Conservation (phyloP, 257 asterid species). For the Solanum gandarillasii region DNA sequence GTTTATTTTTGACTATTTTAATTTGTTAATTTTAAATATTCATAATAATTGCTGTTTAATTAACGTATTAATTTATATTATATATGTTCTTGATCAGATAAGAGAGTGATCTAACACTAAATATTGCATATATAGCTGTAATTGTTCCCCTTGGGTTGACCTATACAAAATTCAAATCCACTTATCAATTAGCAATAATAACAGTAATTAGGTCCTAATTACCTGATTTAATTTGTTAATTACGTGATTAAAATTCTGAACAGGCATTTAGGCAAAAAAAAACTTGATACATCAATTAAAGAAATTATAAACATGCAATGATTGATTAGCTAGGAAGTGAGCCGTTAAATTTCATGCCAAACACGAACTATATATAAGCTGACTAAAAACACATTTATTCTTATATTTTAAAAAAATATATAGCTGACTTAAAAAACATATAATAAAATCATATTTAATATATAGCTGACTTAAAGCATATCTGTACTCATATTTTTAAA, state of each 20-base stretch:
- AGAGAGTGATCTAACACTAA: neutral
- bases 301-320: neutral
- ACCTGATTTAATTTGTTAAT: neutral
- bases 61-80: neutral
- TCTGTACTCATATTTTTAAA: neutral
- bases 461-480: neutral
- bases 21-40: neutral
- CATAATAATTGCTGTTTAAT: neutral
- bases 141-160: neutral
- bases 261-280: neutral
- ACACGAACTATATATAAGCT: neutral
- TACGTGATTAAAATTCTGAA: neutral
- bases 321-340: neutral
- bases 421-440: neutral
- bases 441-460: neutral
- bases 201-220: neutral
- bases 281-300: neutral
- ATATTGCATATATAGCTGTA: neutral
- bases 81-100: neutral
- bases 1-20: neutral
- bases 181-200: neutral
- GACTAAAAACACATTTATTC: neutral
- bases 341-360: neutral
- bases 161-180: neutral
- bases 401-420: neutral